Evolutionary conservation across 306 rosid species (phyloP), one percentile per base, ranked within the genome.

Genomic region (Cucurbita ficifolia): DNA sequence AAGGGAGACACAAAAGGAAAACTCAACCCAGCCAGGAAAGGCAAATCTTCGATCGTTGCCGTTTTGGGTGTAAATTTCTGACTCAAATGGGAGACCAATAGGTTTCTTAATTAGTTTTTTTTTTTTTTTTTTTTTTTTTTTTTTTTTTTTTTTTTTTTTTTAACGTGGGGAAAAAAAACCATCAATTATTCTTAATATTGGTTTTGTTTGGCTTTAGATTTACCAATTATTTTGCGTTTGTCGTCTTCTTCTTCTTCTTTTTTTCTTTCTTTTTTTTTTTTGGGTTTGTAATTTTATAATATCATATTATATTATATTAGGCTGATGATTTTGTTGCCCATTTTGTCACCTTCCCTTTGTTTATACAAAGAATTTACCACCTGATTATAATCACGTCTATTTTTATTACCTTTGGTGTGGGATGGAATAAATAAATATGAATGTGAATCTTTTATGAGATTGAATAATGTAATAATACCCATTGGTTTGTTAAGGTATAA

Each of bases 201-300:
- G 79, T 72, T 85, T 80, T 77, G 79, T 73, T 49, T 81, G 59
- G 76, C 81, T 81, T 67, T 77, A 74, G 80, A 84, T 80, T 77
- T 76, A 39, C 82, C 81, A 87, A 84, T 84, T 84, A 58, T 82
- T 17, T 76, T 76, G 52, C 64, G 72, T 51, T 78, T 69, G 74
- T 69, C 74, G 54, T 69, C 43, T 69, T 69, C 57, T n/a, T n/a
- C n/a, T n/a, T 69, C 74, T 38, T 69, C 43, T 64, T 38, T 38
- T 36, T 38, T 38, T 38, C 4, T 38, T 38, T 48, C 1, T 49
- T 55, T 50, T 70, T 35, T 11, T 35, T 18, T 53, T 22, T 79
- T 51, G 76, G 65, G 22, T 53, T 64, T 75, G 62, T 62, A 57
- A 57, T 13, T 36, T 46, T 16, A 5, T 58, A 8, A 58, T 60